Percentiles rank a stretch among this genome's conserved stretches.
Conservation (phyloP, 106 monocot species). For the Platanthera zijinensis region DNA sequence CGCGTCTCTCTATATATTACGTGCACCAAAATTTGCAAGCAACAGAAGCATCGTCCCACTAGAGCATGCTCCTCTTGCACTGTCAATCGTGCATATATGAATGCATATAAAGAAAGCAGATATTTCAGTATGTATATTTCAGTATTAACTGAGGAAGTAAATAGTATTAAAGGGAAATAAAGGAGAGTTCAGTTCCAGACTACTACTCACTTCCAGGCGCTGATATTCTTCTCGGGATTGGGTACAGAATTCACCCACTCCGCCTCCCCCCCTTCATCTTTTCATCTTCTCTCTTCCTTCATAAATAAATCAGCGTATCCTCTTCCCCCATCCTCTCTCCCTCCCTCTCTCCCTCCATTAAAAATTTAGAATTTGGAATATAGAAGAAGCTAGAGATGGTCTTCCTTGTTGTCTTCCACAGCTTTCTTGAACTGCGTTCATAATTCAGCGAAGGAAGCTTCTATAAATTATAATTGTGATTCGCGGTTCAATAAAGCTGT, state of each 20-base stretch:
- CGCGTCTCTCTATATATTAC: too few relatives aligned
- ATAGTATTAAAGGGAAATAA: not conserved
- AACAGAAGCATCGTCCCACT: too few relatives aligned
- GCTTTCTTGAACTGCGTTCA: constrained; percentile 76
- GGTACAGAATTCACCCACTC: constrained; percentile 1
- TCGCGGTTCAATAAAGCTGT: constrained; percentile 10
- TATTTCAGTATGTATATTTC: too few relatives aligned
- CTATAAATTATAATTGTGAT: too few relatives aligned
- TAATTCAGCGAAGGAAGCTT: not conserved
- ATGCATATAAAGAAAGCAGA: too few relatives aligned
- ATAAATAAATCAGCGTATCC: not conserved
- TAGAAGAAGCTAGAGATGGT: constrained; percentile 8
- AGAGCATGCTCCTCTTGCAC: too few relatives aligned
- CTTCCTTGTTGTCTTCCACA: constrained; percentile 63
- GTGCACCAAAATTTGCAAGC: too few relatives aligned
- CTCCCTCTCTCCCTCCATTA: not conserved
- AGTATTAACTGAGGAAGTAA: not conserved
- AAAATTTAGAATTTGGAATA: too few relatives aligned
- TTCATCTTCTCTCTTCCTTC: not conserved
- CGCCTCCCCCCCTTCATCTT: not conserved
- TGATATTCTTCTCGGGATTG: constrained; percentile 13
- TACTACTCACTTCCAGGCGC: not conserved
- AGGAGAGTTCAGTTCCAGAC: not conserved
- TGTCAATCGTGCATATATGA: too few relatives aligned
- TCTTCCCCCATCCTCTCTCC: not conserved